These are phyloP conservation scores for Globisporangium cylindrosporum DNA, from an alignment of 352 stramenopile genomes.

Conservation along the genomic window DNA sequence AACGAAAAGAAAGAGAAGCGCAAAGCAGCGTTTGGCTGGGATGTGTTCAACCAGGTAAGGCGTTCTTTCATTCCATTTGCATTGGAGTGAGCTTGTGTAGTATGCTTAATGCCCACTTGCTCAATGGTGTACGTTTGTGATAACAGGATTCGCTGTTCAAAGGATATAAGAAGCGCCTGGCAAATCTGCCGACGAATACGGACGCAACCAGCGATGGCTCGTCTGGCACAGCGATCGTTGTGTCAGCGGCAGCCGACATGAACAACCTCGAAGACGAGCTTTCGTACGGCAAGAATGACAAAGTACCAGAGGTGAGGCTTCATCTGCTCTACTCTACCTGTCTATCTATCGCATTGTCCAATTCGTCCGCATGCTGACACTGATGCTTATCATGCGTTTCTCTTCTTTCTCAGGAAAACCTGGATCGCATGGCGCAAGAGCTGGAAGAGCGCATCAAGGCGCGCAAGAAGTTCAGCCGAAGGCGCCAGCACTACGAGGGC, in stretches of 20 bases:
- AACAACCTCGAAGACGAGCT: constrained; percentile 49
- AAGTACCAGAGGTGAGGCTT: constrained; percentile 42
- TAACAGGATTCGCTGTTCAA: constrained; percentile 74
- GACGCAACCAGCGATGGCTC: constrained; percentile 12
- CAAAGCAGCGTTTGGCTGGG: constrained; percentile 80
- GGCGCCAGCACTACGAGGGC: constrained; percentile 76
- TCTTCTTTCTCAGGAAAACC: constrained; percentile 32
- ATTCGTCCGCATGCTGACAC: not conserved
- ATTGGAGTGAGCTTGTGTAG: not conserved
- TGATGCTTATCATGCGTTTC: not conserved
- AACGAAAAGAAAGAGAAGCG: constrained; percentile 71
- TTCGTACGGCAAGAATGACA: constrained; percentile 60
- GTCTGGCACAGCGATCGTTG: constrained; percentile 15
- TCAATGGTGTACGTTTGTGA: not conserved
- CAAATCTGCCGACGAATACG: constrained; percentile 44
- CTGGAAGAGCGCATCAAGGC: constrained; percentile 68
- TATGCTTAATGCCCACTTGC: not conserved
- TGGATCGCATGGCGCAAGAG: constrained; percentile 75
- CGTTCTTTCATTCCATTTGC: not conserved
- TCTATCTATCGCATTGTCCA: not conserved
- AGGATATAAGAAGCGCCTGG: constrained; percentile 81
- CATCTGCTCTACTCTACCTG: constrained; percentile 4
- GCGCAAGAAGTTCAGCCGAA: constrained; percentile 75
- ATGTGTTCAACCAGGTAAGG: constrained; percentile 71
- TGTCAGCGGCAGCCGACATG: constrained; percentile 2